Percentiles rank a stretch among this genome's conserved stretches.
Evolutionary conservation across 805 yeast species (phyloP).

Genomic region (Ogataea polymorpha): DNA sequence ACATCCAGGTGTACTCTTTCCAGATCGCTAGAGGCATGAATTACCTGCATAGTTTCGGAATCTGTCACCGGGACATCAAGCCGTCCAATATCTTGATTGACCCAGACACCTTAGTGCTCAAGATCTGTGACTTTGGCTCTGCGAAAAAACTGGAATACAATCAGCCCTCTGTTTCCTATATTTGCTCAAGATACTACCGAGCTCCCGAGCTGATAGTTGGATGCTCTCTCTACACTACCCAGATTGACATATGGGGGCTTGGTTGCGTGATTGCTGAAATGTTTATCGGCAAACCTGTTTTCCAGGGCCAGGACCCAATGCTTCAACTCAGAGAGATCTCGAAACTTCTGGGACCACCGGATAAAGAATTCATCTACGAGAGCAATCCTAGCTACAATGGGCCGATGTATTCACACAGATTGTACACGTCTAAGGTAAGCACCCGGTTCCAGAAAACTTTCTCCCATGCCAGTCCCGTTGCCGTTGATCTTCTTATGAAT

Average conservation of each 20-base stretch:
- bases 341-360: constrained; percentile 88
- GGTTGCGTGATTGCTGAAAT: constrained; percentile 97
- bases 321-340: constrained; percentile 88
- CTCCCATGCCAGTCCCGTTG: constrained; percentile 77
- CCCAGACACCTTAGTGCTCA: constrained; percentile 61
- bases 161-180: constrained; percentile 90
- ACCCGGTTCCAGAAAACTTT: constrained; percentile 57
- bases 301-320: constrained; percentile 89
- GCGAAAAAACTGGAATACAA: constrained; percentile 75
- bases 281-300: constrained; percentile 88
- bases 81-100: constrained; percentile 80
- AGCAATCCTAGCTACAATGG: constrained; percentile 76
- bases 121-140: constrained; percentile 83
- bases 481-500: constrained; percentile 76
- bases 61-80: constrained; percentile 81
- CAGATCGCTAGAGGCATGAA: constrained; percentile 83
- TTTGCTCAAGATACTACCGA: constrained; percentile 92
- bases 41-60: constrained; percentile 74
- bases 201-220: constrained; percentile 97
- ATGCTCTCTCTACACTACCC: constrained; percentile 78
- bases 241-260: constrained; percentile 96
- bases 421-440: constrained; percentile 26
- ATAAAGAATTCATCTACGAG: constrained; percentile 63
- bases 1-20: constrained; percentile 72
- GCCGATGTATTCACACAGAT: constrained; percentile 64